These are phyloP conservation scores for Pseudopediastrum boryanum DNA, from an alignment of 139 green algal species.

Conservation along the genomic window DNA sequence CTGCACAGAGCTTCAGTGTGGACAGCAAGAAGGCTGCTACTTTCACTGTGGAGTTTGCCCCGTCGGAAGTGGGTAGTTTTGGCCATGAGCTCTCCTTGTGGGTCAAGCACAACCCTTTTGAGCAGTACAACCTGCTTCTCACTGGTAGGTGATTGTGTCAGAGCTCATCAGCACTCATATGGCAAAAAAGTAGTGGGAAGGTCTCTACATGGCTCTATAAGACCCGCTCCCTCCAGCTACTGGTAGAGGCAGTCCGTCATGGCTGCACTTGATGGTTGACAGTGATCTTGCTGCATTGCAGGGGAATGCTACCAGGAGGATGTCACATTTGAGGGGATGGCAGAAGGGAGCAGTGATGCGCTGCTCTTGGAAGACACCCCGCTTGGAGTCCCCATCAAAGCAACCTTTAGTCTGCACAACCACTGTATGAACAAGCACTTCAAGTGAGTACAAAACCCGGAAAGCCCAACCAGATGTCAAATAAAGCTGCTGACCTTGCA, in stretches of 20 bases:
- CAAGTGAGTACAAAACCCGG: conserved; percentile 37
- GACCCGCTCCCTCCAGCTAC: too few relatives aligned
- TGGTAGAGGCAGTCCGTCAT: too few relatives aligned
- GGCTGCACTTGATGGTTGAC: too few relatives aligned
- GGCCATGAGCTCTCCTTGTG: conserved; percentile 50
- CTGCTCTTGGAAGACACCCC: conserved; percentile 62
- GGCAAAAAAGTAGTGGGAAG: too few relatives aligned
- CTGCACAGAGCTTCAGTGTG: conserved; percentile 56
- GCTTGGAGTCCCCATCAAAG: background rate
- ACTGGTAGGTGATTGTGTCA: conserved; percentile 17
- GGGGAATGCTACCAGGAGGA: conserved; percentile 59
- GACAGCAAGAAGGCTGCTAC: conserved; percentile 56
- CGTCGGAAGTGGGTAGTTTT: conserved; percentile 36
- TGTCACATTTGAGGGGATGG: conserved; percentile 68
- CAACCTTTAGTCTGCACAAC: conserved; percentile 43
- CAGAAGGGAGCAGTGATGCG: conserved; percentile 59
- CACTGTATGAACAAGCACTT: conserved; percentile 52
- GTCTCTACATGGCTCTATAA: too few relatives aligned
- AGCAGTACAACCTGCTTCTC: conserved; percentile 63
- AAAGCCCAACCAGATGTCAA: too few relatives aligned
- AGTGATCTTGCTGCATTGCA: conserved; percentile 16
- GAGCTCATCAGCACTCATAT: too few relatives aligned
- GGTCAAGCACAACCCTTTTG: conserved; percentile 78
- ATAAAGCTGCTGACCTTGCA: too few relatives aligned
- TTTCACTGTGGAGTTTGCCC: conserved; percentile 61